Evolutionary conservation across 148 eudicot genomes (phyloP), one percentile per base, ranked within the genome.

Genomic region (Mesembryanthemum crystallinum): DNA sequence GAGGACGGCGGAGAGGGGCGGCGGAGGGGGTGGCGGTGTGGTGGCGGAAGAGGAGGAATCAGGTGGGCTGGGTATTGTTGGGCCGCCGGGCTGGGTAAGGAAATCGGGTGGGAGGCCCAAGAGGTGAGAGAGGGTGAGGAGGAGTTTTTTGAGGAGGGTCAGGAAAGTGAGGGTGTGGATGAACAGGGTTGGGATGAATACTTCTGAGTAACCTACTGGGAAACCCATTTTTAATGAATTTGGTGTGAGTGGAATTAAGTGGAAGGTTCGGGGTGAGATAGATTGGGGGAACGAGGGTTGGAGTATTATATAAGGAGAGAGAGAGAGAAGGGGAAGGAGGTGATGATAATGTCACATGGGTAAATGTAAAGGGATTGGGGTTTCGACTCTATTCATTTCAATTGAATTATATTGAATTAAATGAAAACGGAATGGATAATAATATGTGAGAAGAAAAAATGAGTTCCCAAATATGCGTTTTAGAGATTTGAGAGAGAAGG

Each of bases 151-250:
- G 32, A 76, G 23, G 15, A 49, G 1, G 18, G 80, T 20, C 23
- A 81, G 43, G 49, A 76, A 30, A 3, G 83, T 81, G 10, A 81
- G 80, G 9, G 83, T 81, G 77, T 77, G 80, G 45, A 81, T 69
- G 64, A 81, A 62, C 47, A 81, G 83, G 5, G 80, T 69, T 60
- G 83, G 83, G 39, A 81, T 77, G 74, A 77, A 77, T 18, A 81
- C 59, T 13, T 81, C 83, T 42, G 77, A 77, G 80, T 81, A 81
- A 5, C 80, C 83, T 27, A 77, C 74, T 28, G 83, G 80, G 73
- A 81, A 81, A 12, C 83, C 83, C 83, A 81, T 81, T 37, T 8
- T 67, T n/a, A 0, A 66, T 21, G 29, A 17, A 23, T 55, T 30
- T n/a, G 7, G 65, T 73, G 47, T 27, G 21, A 4, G 21, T 43